Percentiles rank a stretch among this genome's conserved stretches.
Conservation (phyloP, 179 eudicot genomes). For the Vitellaria paradoxa region DNA sequence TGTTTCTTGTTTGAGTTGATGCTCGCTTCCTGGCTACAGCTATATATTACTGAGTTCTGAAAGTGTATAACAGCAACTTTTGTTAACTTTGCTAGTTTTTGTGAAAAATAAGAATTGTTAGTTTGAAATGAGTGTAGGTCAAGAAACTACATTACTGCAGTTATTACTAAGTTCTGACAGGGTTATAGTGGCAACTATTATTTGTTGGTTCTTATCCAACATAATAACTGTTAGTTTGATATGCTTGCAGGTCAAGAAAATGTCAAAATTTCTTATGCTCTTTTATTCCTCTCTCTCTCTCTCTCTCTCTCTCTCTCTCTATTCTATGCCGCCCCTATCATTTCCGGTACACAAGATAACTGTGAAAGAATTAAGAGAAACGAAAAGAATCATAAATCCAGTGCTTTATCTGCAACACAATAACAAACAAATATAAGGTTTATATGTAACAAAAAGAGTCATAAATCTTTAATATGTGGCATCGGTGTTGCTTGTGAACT, state of each 20-base stretch:
- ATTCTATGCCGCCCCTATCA: not conserved
- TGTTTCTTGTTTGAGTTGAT: not conserved
- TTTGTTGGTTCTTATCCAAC: not conserved
- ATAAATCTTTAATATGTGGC: too few relatives aligned
- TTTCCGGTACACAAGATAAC: not conserved
- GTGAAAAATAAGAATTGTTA: not conserved
- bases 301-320: not conserved
- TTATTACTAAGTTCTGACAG: not conserved
- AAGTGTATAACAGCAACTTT: not conserved
- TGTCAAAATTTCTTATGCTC: not conserved
- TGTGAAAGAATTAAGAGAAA: not conserved
- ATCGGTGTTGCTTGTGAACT: too few relatives aligned
- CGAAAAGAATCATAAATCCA: too few relatives aligned
- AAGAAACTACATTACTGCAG: not conserved
- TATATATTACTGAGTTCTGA: not conserved
- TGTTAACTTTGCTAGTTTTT: not conserved
- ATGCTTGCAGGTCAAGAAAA: not conserved
- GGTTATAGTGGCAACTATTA: not conserved
- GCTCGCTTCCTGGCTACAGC: not conserved
- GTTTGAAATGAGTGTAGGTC: not conserved
- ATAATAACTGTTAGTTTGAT: not conserved
- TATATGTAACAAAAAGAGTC: too few relatives aligned
- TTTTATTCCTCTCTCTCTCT: too few relatives aligned
- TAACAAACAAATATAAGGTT: too few relatives aligned
- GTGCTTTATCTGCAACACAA: too few relatives aligned